phyloP scores from a whole-genome alignment of 2,329 filamentous ascomycete species.

The Curvularia sp. region DNA sequence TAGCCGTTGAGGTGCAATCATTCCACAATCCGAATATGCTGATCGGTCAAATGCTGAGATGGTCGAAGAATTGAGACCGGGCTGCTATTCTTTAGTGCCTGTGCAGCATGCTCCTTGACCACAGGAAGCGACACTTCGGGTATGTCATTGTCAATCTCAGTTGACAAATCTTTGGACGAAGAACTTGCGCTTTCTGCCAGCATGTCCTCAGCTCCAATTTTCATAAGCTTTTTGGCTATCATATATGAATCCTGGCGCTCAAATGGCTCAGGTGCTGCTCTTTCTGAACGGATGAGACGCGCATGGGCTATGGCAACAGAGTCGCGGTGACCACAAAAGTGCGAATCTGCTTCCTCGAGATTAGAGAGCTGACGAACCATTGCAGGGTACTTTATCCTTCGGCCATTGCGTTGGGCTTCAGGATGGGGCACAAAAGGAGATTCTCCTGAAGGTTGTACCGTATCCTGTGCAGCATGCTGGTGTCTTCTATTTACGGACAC shows the following conservation, averaged over 20 bases:
- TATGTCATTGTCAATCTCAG: conserved; percentile 5
- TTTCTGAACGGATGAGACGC: conserved; percentile 30
- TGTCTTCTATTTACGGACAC: background rate
- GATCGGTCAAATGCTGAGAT: background rate
- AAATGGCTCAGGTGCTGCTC: conserved; percentile 29
- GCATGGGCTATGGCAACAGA: conserved; percentile 40
- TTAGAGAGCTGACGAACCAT: conserved; percentile 34
- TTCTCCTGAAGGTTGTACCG: background rate
- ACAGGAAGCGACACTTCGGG: conserved; percentile 5
- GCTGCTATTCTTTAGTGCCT: conserved; percentile 18
- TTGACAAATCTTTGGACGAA: conserved; percentile 1
- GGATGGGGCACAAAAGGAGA: conserved; percentile 17
- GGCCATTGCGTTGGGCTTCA: conserved; percentile 11
- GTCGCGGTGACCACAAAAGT: conserved; percentile 44
- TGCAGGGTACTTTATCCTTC: conserved; percentile 7
- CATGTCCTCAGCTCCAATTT: conserved; percentile 28
- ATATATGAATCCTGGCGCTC: conserved; percentile 32
- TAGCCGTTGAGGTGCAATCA: conserved; percentile 6
- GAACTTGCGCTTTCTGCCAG: background rate
- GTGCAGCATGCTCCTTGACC: conserved; percentile 18
- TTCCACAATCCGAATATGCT: conserved; percentile 31
- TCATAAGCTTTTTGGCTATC: conserved; percentile 40
- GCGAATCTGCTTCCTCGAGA: conserved; percentile 36
- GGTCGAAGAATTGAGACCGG: conserved; percentile 18
- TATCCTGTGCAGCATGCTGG: background rate